Conservation (phyloP, 176 grass and related monocot genomes). For the Thalia dealbata region DNA sequence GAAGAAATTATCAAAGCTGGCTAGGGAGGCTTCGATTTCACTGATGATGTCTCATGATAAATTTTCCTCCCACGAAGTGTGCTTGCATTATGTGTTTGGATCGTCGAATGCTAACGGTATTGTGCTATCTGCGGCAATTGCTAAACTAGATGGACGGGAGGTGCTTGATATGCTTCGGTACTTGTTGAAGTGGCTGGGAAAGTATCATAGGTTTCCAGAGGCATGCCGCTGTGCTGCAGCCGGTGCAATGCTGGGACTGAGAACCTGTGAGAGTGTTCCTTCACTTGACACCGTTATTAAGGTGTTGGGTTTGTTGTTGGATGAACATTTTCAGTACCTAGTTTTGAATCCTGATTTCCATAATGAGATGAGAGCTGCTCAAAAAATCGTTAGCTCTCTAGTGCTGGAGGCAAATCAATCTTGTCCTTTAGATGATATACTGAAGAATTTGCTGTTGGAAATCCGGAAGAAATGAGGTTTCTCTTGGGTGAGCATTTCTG, state of each 20-base stretch:
- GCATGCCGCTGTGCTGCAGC: conserved; percentile 10
- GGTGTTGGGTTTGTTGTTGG: conserved; percentile 47
- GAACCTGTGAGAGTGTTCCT: conserved; percentile 43
- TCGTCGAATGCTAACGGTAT: conserved; percentile 39
- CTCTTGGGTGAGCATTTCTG: conserved; percentile 1
- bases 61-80: conserved; percentile 52
- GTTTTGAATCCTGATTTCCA: conserved; percentile 51
- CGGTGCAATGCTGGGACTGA: conserved; percentile 19
- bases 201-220: conserved; percentile 47
- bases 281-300: conserved; percentile 33
- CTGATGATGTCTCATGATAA: conserved; percentile 70
- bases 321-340: conserved; percentile 70
- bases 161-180: conserved; percentile 49
- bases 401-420: conserved; percentile 38
- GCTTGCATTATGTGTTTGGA: conserved; percentile 69
- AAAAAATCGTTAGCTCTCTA: conserved; percentile 29
- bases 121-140: conserved; percentile 40
- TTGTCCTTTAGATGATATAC: conserved; percentile 33
- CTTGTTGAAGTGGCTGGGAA: conserved; percentile 62
- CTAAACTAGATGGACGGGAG: conserved; percentile 55
- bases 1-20: conserved; percentile 14
- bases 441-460: conserved; percentile 31
- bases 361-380: conserved; percentile 32
- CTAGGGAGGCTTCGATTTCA: conserved; percentile 39
- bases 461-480: conserved; percentile 18